Conservation (phyloP, 2,329 filamentous ascomycete genomes). For the Microdochium trichocladiopsis region DNA sequence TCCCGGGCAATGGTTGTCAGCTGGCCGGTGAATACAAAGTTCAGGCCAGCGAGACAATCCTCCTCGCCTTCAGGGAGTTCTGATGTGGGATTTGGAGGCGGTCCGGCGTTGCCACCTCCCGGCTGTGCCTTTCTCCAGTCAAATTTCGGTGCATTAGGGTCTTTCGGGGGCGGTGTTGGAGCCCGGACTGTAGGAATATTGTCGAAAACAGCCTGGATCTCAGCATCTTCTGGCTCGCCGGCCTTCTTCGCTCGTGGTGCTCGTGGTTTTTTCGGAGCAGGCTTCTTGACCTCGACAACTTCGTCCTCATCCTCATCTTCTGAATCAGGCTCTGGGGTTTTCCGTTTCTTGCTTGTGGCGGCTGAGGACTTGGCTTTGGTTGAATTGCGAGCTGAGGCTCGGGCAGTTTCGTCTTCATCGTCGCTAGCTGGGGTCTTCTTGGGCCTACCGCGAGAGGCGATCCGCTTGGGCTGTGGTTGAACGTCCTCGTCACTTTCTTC, state of each 20-base stretch:
- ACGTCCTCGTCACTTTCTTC: conserved; percentile 68
- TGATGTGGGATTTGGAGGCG: conserved; percentile 54
- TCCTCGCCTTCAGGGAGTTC: conserved; percentile 73
- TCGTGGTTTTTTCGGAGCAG: conserved; percentile 50
- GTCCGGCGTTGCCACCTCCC: conserved; percentile 53
- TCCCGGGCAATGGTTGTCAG: conserved; percentile 75
- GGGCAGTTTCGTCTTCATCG: conserved; percentile 6
- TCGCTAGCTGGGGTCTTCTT: conserved; percentile 21
- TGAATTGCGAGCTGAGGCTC: conserved; percentile 34
- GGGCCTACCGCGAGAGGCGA: conserved; percentile 36
- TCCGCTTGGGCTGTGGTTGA: conserved; percentile 51
- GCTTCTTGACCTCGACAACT: conserved; percentile 40
- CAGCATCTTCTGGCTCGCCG: conserved; percentile 58
- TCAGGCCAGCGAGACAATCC: conserved; percentile 83
- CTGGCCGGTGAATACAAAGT: conserved; percentile 93
- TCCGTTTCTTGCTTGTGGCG: conserved; percentile 43
- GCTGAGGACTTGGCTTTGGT: conserved; percentile 37
- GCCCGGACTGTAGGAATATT: conserved; percentile 77
- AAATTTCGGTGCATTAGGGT: conserved; percentile 62
- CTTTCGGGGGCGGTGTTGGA: conserved; percentile 73
- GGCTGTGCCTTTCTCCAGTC: conserved; percentile 61
- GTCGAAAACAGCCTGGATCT: conserved; percentile 78
- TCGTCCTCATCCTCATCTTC: conserved; percentile 49
- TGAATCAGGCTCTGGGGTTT: conserved; percentile 45
- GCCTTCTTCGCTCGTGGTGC: conserved; percentile 58